Evolutionary conservation across 2,329 filamentous ascomycete genomes (phyloP), one percentile per base, ranked within the genome.

Genomic region (Alternaria gaisen): DNA sequence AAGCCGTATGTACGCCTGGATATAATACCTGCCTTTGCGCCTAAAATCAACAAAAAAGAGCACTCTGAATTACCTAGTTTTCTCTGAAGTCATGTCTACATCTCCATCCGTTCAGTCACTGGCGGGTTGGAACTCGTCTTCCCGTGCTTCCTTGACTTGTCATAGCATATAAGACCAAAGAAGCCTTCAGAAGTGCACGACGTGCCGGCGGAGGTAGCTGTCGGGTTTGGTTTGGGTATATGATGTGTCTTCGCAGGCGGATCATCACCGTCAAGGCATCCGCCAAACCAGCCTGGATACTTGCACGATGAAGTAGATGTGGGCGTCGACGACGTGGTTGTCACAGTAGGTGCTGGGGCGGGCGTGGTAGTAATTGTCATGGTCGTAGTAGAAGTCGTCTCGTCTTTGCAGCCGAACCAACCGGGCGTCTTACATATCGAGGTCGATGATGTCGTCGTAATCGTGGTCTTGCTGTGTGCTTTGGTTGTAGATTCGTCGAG

Each of bases 351-450:
- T 30, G 65, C 65, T 7, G 74, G 71, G 0, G 66, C 67, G n/a
- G 68, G 69, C 60, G 67, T 69, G 60, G 43, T 63, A 2, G 72
- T 72, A 10, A 65, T 63, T 2, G 60, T 85, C 20, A 64, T 61
- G 9, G 60, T 70, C 4, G 64, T 63, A 0, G 61, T 68, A 69
- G 40, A 76, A 80, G 52, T 81, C 76, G 70, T 80, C 76, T 70
- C 86, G n/a, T 75, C 88, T 28, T 88, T 86, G 75, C 87, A 90
- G 14, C 88, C 88, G 69, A 90, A 90, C 85, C 88, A 90, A 3
- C 88, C 88, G 2, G 87, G 87, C 2, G 78, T 80, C 54, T 80
- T n/a, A 82, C 86, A 59, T 74, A 80, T 84, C 0, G 72, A 75
- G 3, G 72, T 75, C 1, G 73, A 72, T 4, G 73, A 72, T 0